Percentiles rank a stretch among this genome's conserved stretches.
These are phyloP conservation scores for Colletotrichum horii DNA, from an alignment of 2,329 filamentous ascomycete genomes.

Conservation along the genomic window DNA sequence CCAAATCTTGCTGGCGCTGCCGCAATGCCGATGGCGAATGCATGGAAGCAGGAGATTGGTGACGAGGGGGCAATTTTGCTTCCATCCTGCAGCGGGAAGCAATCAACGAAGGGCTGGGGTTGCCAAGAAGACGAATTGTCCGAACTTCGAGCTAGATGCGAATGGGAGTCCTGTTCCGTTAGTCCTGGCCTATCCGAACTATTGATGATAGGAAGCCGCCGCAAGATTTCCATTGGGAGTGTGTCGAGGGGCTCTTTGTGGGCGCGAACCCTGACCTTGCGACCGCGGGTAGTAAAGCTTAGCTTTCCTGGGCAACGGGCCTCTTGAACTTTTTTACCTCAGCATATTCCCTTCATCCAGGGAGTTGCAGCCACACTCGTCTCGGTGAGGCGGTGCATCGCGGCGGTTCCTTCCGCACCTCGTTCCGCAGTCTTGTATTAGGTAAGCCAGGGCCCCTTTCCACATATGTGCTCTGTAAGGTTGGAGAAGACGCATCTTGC, in stretches of 20 bases:
- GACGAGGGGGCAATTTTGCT: background rate
- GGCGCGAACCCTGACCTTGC: background rate
- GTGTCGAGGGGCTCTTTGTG: background rate
- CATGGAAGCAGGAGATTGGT: background rate
- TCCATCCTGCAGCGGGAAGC: background rate
- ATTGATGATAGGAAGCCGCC: background rate
- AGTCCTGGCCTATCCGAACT: background rate
- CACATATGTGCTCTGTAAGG: background rate
- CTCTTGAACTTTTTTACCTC: background rate
- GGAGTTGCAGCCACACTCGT: background rate
- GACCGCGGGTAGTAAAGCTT: conserved; percentile 6
- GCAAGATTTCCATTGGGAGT: background rate
- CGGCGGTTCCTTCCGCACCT: background rate
- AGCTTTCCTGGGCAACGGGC: background rate
- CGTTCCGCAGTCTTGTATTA: background rate
- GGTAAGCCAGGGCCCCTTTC: background rate
- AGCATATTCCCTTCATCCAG: background rate
- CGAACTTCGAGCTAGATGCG: background rate
- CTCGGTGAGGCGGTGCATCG: background rate
- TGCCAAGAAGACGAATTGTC: background rate
- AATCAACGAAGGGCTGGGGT: background rate
- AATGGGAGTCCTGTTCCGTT: background rate
- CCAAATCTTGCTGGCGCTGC: background rate
- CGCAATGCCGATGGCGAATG: conserved; percentile 7
- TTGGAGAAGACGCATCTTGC: background rate